These are phyloP conservation scores for Serendipita vermifera DNA, from an alignment of 768 basidiomycete species.

Conservation along the genomic window DNA sequence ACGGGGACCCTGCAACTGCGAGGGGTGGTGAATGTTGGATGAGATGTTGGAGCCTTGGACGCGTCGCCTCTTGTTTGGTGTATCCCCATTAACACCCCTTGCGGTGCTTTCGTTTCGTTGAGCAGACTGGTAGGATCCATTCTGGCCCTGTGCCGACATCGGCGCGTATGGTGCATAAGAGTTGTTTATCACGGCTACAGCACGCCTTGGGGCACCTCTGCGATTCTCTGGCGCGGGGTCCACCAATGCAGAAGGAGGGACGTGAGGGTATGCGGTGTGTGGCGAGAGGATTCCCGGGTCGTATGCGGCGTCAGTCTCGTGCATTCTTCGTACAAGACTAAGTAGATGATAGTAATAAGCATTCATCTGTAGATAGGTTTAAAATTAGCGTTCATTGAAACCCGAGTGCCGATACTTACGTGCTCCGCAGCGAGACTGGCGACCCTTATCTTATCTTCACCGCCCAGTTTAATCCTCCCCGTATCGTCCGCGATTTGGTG, in stretches of 20 bases:
- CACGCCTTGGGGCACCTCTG: background rate
- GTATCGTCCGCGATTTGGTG: constrained; percentile 93
- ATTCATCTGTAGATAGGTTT: constrained; percentile 10
- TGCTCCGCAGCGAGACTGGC: constrained; percentile 84
- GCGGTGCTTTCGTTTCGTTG: background rate
- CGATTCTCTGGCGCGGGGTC: constrained; percentile 9
- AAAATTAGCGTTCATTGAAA: background rate
- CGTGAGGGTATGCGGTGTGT: constrained; percentile 15
- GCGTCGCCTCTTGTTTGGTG: background rate
- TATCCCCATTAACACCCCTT: background rate
- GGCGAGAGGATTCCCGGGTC: constrained; percentile 8
- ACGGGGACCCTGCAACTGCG: background rate
- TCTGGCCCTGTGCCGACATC: too few species aligned
- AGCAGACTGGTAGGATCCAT: too few species aligned
- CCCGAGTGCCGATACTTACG: constrained; percentile 52
- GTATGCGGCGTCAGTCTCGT: constrained; percentile 5
- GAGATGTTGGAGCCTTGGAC: too few species aligned
- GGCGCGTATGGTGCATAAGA: background rate
- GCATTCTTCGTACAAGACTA: constrained; percentile 6
- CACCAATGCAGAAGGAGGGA: constrained; percentile 14
- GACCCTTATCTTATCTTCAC: constrained; percentile 96
- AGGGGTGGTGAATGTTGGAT: too few species aligned
- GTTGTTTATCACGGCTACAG: background rate
- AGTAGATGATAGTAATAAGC: constrained; percentile 13
- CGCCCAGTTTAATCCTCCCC: constrained; percentile 75